A percentile compares a stretch with the other conserved stretches of the same genome.
These are phyloP conservation scores for Sordariomycetes sp. DNA, from an alignment of 2,329 filamentous ascomycete genomes.

Conservation along the genomic window DNA sequence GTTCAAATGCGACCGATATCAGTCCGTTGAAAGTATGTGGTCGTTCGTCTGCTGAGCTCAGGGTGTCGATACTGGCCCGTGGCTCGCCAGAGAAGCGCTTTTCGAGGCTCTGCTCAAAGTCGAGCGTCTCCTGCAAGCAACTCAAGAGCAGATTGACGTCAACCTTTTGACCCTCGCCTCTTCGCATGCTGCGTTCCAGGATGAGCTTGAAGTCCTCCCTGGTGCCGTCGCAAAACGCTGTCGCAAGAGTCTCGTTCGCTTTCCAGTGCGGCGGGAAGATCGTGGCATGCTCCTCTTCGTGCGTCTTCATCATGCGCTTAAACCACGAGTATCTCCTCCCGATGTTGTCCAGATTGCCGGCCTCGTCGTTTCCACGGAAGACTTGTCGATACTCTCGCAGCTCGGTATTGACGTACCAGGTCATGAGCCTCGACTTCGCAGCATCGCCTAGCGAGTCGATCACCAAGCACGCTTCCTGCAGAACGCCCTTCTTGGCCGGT, in stretches of 20 bases:
- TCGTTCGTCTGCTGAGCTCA: constrained; percentile 69
- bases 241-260: constrained; percentile 81
- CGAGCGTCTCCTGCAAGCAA: constrained; percentile 88
- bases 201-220: constrained; percentile 93
- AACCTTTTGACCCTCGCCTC: constrained; percentile 65
- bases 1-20: constrained; percentile 94
- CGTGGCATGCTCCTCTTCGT: constrained; percentile 82
- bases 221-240: constrained; percentile 91
- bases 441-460: constrained; percentile 91
- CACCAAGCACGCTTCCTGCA: constrained; percentile 83
- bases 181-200: constrained; percentile 76
- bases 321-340: constrained; percentile 94
- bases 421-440: constrained; percentile 72
- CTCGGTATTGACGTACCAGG: constrained; percentile 98
- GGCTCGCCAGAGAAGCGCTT: constrained; percentile 66
- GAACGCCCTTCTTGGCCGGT: constrained; percentile 53
- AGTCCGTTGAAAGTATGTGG: constrained; percentile 75
- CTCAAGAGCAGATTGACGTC: constrained; percentile 85
- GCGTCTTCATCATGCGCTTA: constrained; percentile 86
- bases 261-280: constrained; percentile 87
- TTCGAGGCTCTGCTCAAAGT: constrained; percentile 92
- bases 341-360: constrained; percentile 93
- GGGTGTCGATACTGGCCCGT: constrained; percentile 80
- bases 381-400: constrained; percentile 91
- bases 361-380: constrained; percentile 93